Evolutionary conservation across 768 basidiomycete species (phyloP).

Genomic region (Gymnopilus junonius): DNA sequence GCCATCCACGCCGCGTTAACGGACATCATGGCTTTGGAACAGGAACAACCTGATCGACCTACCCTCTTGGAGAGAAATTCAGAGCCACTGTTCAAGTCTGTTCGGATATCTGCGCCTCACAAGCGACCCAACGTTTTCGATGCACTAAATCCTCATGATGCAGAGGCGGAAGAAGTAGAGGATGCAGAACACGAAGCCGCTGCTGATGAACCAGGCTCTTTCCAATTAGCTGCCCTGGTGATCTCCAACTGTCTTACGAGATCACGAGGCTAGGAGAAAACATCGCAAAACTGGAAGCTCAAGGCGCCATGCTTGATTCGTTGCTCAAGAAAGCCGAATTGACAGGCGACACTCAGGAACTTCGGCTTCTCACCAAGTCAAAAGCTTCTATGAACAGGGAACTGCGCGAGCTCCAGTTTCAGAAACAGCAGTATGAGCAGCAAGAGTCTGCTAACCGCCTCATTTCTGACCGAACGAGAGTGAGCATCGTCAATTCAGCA

Average conservation of each 20-base stretch:
- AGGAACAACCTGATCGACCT: slow-evolving; percentile 33
- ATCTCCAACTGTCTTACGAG: slow-evolving; percentile 86
- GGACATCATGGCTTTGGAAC: slow-evolving; percentile 91
- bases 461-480: slow-evolving; percentile 79
- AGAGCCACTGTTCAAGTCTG: slow-evolving; percentile 30
- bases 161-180: slow-evolving; percentile 20
- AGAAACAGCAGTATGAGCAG: slow-evolving; percentile 91
- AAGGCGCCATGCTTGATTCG: slow-evolving; percentile 83
- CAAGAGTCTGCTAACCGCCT: slow-evolving; percentile 92
- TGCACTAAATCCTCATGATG: slow-evolving; percentile 9
- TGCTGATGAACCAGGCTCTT: slow-evolving; percentile 50
- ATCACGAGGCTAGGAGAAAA: slow-evolving; percentile 80
- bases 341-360: slow-evolving; percentile 87
- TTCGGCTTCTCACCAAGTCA: slow-evolving; percentile 80
- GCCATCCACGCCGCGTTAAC: slow-evolving; percentile 96
- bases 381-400: slow-evolving; percentile 83
- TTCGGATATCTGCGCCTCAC: slow-evolving; percentile 18
- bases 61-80: slow-evolving; percentile 22
- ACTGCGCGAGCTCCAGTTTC: slow-evolving; percentile 82
- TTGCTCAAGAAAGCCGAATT: slow-evolving; percentile 95
- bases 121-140: slow-evolving; percentile 21
- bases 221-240: slow-evolving; percentile 87
- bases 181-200: slow-evolving; percentile 21
- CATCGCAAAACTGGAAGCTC: slow-evolving; percentile 75
- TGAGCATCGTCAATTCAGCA: slow-evolving; percentile 85